Evolutionary conservation across 73 alveolate genomes (phyloP), one percentile per base, ranked within the genome.

Genomic region (Blepharisma stoltei): DNA sequence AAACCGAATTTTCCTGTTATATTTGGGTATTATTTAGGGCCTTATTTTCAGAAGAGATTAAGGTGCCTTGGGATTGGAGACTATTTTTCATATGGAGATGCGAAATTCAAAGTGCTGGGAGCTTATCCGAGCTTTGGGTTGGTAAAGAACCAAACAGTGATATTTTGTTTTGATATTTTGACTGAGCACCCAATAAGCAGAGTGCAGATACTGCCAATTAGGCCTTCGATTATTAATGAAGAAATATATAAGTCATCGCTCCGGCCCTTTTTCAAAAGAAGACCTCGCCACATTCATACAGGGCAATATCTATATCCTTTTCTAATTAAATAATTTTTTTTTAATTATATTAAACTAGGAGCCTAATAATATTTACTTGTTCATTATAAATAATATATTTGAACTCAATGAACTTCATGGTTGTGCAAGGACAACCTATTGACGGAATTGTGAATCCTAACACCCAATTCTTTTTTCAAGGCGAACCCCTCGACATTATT

Each of bases 41-140:
- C 65, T 38, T 69, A 69, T 43, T 44, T 69, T 53, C 11, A 11
- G 9, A 69, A 20, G 11, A 14, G 65, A 23, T 18, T 18, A n/a
- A 23, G 65, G 6, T 44, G 79, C 43, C 69, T 69, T 23, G 65
- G 79, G 14, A 69, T 69, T 43, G 55, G 79, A 18, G 79, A 69
- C 14, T 69, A 69, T 43, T 38, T 69, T 44, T 44, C 21, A 44
- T 69, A 69, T 43, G 73, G 73, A 8, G 73, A 60, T 25, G 73
- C 73, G 0, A 60, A 60, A 25, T 60, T 60, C 73, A 60, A 60
- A 25, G 73, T 60, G 49, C 45, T 60, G 2, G 73, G 48, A 11
- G 73, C 73, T 20, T 60, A 14, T 60, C 73, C 73, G 18, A 60
- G 73, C 73, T 60, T 14, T 25, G 73, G 73, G 3, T 8, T 60